Base-by-base conservation (phyloP, 148 eudicot genomes). In the Rhododendron ovatum region DNA sequence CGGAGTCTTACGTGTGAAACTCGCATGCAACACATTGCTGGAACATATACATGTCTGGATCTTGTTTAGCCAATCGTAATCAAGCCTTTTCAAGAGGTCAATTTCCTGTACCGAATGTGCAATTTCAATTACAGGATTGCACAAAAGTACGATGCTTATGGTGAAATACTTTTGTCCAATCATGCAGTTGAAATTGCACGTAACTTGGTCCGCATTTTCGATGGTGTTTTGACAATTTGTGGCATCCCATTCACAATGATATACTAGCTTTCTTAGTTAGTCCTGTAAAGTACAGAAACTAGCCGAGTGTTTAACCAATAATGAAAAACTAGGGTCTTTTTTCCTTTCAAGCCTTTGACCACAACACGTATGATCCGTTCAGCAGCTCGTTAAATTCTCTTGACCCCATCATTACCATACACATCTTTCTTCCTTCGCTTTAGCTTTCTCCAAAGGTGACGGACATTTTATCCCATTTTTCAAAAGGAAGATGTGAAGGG, bases 241-340 rank as follows among this genome's bases (percentile, higher is more conserved):
- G 13, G 37, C 1, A 71, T 71, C 65, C 24, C 57, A 63, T 51
- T 53, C 67, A 41, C 55, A 57, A 50, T 55, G 41, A 73, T 28
- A 13, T 33, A 43, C 53, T 41, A 15, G 22, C 82, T 82, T 86
- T 41, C 28, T 41, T 41, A 5, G 8, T 76, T 30, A 37, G 85
- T 75, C 85, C 88, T 55, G 28, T 71, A 45, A 83, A 59, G 85
- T 83, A 86, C 82, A 81, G 50, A 82, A 28, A 85, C 35, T 50
- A 80, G 74, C 78, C 47, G 77, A 86, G 50, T 45, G 85, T 59
- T 59, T 14, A 28, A 4, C 45, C 78, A 86, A 82, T 82, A 30
- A 57, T 86, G 82, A 65, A 28, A 67, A 82, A 86, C 7, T 1
- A 20, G 48, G 15, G 10, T 43, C 71, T 41, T 7, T 61, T 61